Percentiles rank a stretch among this genome's conserved stretches.
phyloP scores from a whole-genome alignment of 305 asterid genomes.

The Lippia alba region DNA sequence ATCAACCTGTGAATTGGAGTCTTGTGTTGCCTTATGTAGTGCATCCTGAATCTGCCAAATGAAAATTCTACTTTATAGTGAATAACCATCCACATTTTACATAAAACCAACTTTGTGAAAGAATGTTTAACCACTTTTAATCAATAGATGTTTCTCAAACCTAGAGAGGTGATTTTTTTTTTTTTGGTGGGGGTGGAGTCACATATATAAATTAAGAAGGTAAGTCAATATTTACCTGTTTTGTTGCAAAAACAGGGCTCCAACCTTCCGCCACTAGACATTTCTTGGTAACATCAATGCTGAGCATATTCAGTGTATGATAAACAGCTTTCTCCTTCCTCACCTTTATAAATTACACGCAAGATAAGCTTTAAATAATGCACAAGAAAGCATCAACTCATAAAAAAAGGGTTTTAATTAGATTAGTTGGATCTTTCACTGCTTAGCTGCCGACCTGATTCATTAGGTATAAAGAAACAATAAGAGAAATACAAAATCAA shows the following conservation, averaged over 20 bases:
- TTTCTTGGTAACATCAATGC: constrained; percentile 92
- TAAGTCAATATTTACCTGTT: constrained; percentile 58
- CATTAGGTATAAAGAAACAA: constrained; percentile 3
- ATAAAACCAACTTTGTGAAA: constrained; percentile 22
- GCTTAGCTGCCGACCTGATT: constrained; percentile 25
- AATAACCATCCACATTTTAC: constrained; percentile 25
- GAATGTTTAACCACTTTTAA: constrained; percentile 22
- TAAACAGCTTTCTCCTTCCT: constrained; percentile 93
- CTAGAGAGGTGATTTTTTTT: too few relatives aligned
- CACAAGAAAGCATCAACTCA: constrained; percentile 18
- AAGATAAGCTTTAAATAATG: constrained; percentile 33
- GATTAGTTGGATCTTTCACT: constrained; percentile 15
- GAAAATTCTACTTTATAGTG: constrained; percentile 23
- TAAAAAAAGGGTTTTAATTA: constrained; percentile 14
- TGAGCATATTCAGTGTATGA: constrained; percentile 95
- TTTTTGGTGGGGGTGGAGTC: not conserved
- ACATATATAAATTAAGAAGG: not conserved
- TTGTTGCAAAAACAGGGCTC: constrained; percentile 94
- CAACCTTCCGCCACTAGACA: constrained; percentile 99
- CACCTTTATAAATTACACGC: constrained; percentile 59
- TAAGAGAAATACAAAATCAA: not conserved
- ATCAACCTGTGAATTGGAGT: constrained; percentile 94
- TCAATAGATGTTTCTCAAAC: constrained; percentile 7
- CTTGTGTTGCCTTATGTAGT: constrained; percentile 74
- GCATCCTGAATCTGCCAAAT: constrained; percentile 84